Conservation (phyloP, 257 asterid species). For the Solanum rostratum region DNA sequence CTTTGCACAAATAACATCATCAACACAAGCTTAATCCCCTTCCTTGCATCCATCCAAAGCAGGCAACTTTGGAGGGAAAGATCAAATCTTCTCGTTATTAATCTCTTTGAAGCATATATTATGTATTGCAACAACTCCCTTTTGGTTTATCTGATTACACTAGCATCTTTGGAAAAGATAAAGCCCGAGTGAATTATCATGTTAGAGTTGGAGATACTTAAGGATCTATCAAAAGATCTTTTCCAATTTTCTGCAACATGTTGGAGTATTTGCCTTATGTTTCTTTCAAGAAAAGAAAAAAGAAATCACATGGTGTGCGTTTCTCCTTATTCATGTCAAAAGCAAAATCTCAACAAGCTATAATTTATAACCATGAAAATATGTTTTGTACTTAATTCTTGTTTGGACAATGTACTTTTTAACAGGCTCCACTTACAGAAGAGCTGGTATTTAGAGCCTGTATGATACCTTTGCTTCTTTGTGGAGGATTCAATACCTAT, state of each 20-base stretch:
- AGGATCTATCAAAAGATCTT: not conserved
- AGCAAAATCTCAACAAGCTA: not conserved
- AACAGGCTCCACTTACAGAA: constrained; percentile 91
- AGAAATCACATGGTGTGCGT: not conserved
- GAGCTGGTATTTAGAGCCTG: constrained; percentile 97
- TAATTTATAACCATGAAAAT: not conserved
- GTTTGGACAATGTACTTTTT: constrained; percentile 1
- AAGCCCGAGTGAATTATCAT: not conserved
- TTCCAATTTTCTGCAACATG: not conserved
- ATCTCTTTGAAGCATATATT: not conserved
- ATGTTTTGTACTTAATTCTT: not conserved
- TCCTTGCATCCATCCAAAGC: not conserved
- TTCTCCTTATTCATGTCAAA: not conserved
- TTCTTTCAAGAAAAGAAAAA: not conserved
- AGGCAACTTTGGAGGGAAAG: not conserved
- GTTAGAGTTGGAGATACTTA: not conserved
- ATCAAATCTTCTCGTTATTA: not conserved
- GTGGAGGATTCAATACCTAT: constrained; percentile 73
- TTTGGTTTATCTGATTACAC: not conserved
- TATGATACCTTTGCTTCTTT: constrained; percentile 84
- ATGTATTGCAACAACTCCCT: not conserved
- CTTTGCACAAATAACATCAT: not conserved
- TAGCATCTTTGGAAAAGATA: not conserved
- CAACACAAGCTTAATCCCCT: not conserved
- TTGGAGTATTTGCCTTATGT: not conserved